A percentile compares a stretch with the other conserved stretches of the same genome.
phyloP scores from a whole-genome alignment of 2,329 filamentous ascomycete species.

The Pezicula neosporulosa region DNA sequence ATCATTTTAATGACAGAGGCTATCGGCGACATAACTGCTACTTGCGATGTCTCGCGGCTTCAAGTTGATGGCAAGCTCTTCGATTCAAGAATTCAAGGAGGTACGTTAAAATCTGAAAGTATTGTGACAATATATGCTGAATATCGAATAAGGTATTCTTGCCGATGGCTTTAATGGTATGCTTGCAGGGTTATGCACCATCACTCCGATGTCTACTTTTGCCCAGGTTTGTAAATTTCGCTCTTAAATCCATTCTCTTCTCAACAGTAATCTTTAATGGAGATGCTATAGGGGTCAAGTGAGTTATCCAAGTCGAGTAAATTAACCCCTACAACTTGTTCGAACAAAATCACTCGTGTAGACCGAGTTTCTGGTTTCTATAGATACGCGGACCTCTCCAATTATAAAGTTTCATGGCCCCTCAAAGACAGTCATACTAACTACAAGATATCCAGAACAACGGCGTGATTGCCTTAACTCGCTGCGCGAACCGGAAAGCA shows the following conservation, averaged over 20 bases:
- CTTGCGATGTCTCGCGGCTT: constrained; percentile 74
- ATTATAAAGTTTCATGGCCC: no score
- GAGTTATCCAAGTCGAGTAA: no score
- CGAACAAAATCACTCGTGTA: no score
- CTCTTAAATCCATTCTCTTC: no score
- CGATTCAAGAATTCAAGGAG: constrained; percentile 76
- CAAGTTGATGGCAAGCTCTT: constrained; percentile 70
- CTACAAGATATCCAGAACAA: constrained; percentile 57
- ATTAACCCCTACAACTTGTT: no score
- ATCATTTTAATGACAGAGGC: constrained; percentile 76
- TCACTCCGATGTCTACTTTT: constrained; percentile 76
- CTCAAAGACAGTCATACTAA: no score
- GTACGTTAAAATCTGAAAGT: constrained; percentile 25
- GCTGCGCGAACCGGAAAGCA: constrained; percentile 76
- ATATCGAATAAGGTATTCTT: constrained; percentile 41
- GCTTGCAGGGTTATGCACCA: constrained; percentile 72
- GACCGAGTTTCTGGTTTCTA: no score
- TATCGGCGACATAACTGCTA: constrained; percentile 77
- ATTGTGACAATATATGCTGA: no score
- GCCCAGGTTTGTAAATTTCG: constrained; percentile 39
- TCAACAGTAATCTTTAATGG: no score
- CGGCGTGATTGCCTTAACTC: constrained; percentile 76
- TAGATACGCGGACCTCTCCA: no score
- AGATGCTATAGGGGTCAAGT: no score
- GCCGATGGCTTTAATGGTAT: constrained; percentile 76